phyloP scores from a whole-genome alignment of 345 rosid genomes.

The Heritiera fomes region DNA sequence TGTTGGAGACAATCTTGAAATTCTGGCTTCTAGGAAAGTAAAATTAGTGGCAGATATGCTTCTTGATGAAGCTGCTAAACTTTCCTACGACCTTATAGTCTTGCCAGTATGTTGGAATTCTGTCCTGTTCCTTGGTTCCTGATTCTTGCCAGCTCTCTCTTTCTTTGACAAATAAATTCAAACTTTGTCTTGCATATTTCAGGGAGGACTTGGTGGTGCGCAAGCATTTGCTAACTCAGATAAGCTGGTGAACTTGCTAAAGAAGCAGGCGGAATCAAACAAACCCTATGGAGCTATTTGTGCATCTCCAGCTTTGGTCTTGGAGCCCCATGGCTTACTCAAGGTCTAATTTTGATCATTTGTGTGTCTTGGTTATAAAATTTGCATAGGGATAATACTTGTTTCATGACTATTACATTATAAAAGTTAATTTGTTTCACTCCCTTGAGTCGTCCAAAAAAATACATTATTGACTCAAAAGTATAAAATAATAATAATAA shows the following conservation, averaged over 20 bases:
- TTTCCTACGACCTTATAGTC: constrained; percentile 80
- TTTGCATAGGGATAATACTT: not conserved
- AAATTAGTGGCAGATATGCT: constrained; percentile 83
- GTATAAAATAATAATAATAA: not conserved
- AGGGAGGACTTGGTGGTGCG: constrained; percentile 98
- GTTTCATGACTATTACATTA: not conserved
- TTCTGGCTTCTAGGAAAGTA: constrained; percentile 80
- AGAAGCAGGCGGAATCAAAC: constrained; percentile 73
- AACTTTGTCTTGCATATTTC: constrained; percentile 12
- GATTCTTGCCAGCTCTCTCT: not conserved
- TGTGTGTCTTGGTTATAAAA: not conserved
- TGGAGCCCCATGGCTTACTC: constrained; percentile 87
- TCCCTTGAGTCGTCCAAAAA: not conserved
- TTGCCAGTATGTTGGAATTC: constrained; percentile 62
- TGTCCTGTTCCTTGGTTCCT: not conserved
- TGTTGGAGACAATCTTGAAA: constrained; percentile 73
- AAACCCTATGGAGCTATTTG: constrained; percentile 93
- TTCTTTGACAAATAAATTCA: not conserved
- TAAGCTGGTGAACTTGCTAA: constrained; percentile 72
- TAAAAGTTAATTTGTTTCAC: not conserved
- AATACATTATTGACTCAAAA: not conserved
- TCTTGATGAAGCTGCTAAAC: constrained; percentile 82
- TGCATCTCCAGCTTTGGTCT: constrained; percentile 91
- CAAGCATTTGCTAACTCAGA: constrained; percentile 81
- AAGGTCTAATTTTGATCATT: constrained; percentile 48